These are phyloP conservation scores for Gryganskiella cystojenkinii DNA, from an alignment of 192 early-diverging fungal species.

Conservation along the genomic window DNA sequence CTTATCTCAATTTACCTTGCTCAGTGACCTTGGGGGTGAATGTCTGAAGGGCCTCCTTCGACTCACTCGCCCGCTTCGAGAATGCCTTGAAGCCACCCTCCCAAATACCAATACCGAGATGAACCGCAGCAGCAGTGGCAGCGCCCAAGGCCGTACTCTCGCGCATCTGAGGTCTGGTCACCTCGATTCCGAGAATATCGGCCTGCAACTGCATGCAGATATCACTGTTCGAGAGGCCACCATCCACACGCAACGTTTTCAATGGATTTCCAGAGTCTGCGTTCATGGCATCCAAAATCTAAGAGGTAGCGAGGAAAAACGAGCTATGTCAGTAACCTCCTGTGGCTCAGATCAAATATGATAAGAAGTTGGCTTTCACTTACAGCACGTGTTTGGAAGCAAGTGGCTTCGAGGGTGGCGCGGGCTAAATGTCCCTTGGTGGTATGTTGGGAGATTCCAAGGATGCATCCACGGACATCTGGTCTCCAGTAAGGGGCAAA, in stretches of 20 bases:
- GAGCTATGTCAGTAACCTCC: too few relatives aligned
- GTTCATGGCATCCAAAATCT: conserved; percentile 91
- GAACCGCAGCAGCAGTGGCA: conserved; percentile 89
- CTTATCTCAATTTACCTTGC: conserved; percentile 38
- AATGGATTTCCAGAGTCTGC: conserved; percentile 76
- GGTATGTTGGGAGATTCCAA: conserved; percentile 90
- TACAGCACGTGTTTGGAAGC: conserved; percentile 87
- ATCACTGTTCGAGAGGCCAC: conserved; percentile 93
- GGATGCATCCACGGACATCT: conserved; percentile 88
- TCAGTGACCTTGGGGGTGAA: conserved; percentile 21
- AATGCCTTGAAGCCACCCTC: conserved; percentile 49
- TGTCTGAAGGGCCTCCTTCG: conserved; percentile 14
- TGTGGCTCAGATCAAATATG: too few relatives aligned
- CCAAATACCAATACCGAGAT: conserved; percentile 61
- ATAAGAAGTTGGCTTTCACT: background rate
- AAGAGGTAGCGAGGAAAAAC: background rate
- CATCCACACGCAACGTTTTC: conserved; percentile 87
- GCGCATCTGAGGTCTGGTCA: conserved; percentile 85
- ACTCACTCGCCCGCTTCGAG: conserved; percentile 5
- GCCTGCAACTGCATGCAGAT: conserved; percentile 94
- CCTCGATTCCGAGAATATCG: conserved; percentile 82
- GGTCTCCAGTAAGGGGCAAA: conserved; percentile 96
- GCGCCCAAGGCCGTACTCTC: conserved; percentile 95
- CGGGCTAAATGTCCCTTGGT: conserved; percentile 87
- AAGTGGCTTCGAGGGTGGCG: conserved; percentile 90